Conservation (phyloP, 2,329 filamentous ascomycete genomes). For the Neonectria punicea region DNA sequence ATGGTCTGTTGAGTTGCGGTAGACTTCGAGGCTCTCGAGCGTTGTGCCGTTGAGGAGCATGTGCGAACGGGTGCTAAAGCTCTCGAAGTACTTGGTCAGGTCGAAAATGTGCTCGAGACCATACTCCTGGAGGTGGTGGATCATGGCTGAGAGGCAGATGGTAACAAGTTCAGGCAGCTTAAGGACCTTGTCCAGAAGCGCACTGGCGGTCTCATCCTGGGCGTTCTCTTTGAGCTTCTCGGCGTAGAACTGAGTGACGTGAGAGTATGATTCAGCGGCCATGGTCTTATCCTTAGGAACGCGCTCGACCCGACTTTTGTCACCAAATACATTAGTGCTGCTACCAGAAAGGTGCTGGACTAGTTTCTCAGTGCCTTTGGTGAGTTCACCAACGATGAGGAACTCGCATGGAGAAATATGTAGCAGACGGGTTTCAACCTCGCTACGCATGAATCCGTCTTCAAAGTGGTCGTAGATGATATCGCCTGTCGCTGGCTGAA, state of each 20-base stretch:
- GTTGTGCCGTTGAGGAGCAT: slow-evolving; percentile 98
- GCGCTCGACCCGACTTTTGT: slow-evolving; percentile 87
- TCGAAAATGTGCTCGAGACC: slow-evolving; percentile 95
- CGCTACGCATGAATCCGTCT: slow-evolving; percentile 96
- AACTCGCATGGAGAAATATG: slow-evolving; percentile 98
- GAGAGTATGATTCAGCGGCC: slow-evolving; percentile 85
- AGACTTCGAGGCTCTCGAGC: slow-evolving; percentile 92
- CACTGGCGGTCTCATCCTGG: slow-evolving; percentile 65
- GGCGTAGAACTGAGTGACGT: slow-evolving; percentile 93
- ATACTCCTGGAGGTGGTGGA: slow-evolving; percentile 90
- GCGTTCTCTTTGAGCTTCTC: slow-evolving; percentile 77
- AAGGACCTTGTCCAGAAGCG: slow-evolving; percentile 86
- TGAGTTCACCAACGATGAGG: slow-evolving; percentile 89
- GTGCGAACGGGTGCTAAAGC: slow-evolving; percentile 91
- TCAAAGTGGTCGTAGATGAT: slow-evolving; percentile 97
- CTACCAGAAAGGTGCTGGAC: slow-evolving; percentile 89
- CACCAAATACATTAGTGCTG: slow-evolving; percentile 91
- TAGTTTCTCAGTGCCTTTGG: slow-evolving; percentile 91
- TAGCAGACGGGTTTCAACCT: slow-evolving; percentile 93
- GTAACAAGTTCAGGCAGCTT: slow-evolving; percentile 87
- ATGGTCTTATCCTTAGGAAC: slow-evolving; percentile 81
- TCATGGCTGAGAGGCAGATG: slow-evolving; percentile 95
- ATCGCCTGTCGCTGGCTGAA: slow-evolving; percentile 95
- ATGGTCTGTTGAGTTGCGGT: slow-evolving; percentile 92
- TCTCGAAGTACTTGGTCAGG: slow-evolving; percentile 95